Evolutionary conservation across 2,329 filamentous ascomycete species (phyloP), one percentile per base, ranked within the genome.

Genomic region (Orbilia oligospora): DNA sequence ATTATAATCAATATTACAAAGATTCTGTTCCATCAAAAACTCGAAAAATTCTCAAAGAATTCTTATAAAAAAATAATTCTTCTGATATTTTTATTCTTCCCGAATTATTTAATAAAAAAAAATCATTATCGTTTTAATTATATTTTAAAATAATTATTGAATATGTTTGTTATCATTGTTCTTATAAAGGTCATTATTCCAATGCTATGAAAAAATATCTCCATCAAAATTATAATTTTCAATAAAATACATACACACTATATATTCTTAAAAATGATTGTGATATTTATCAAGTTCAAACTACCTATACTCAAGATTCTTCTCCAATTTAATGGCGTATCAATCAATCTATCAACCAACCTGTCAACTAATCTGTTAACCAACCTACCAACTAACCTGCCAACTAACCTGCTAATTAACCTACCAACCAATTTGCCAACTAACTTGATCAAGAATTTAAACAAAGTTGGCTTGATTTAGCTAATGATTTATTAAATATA

Each of bases 261-360:
- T 46, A 46, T 46, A 46, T 18, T 46, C 18, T 14, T 5, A 18
- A 46, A 46, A 18, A 46, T 18, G 18, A 46, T 18, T 46, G 2
- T 46, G 3, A 46, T 3, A 46, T 46, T n/a, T 46, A 46, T 14
- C 14, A 46, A 46, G 18, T 46, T n/a, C 8, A 46, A 46, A 46
- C 18, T 46, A 46, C n/a, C 18, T 46, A 46, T 46, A 46, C 14
- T 46, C 8, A 46, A 46, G 16, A 46, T 46, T 5, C n/a, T 46
- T 46, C 14, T 18, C 14, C 8, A n/a, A 46, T 46, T 18, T 46
- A 46, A 46, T 46, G 18, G 6, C n/a, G 18, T 46, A 46, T 46
- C 6, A 46, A 46, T 46, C 18, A 46, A 46, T 14, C 18, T 46
- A 46, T 46, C 2, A 38, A 64, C 27, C 27, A 64, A 64, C n/a